Percentiles rank a stretch among this genome's conserved stretches.
Conservation (phyloP, 495 filamentous ascomycete genomes). For the Penicillium nucicola region DNA sequence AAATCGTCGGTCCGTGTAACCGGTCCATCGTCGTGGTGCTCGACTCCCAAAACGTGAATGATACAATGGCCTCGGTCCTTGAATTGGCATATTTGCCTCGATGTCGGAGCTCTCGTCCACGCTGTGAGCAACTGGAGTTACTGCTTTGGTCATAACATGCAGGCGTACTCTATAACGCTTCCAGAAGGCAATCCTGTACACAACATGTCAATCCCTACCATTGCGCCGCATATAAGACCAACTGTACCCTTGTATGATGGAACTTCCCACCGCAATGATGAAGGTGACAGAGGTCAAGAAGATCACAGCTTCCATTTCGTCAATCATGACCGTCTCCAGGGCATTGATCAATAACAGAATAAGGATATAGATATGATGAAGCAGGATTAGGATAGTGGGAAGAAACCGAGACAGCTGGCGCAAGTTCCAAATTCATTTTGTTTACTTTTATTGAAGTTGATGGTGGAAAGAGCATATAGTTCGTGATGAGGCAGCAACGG, state of each 20-base stretch:
- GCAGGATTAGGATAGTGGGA: background rate
- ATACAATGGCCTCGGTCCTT: background rate
- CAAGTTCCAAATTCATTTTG: background rate
- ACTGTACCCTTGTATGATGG: conserved; percentile 12
- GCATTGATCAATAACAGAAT: background rate
- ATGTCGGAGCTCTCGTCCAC: conserved; percentile 5
- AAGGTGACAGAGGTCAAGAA: conserved; percentile 13
- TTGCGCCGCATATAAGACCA: background rate
- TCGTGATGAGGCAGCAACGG: background rate
- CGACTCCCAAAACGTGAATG: conserved; percentile 9
- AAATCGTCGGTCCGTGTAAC: background rate
- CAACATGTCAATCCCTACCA: background rate
- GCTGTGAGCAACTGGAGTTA: background rate
- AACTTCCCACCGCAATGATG: conserved; percentile 9
- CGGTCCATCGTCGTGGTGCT: background rate
- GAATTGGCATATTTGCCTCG: background rate
- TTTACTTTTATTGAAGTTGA: background rate
- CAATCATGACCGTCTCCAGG: background rate
- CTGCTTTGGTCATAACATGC: conserved; percentile 9
- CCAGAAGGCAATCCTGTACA: conserved; percentile 12
- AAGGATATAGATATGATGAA: conserved; percentile 4
- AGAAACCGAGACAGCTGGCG: too few relatives aligned
- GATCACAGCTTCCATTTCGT: conserved; percentile 15
- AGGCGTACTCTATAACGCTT: conserved; percentile 14
- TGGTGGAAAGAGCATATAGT: background rate